These are phyloP conservation scores for Metarhizium rileyi DNA, from an alignment of 2,329 filamentous ascomycete genomes.

Conservation along the genomic window DNA sequence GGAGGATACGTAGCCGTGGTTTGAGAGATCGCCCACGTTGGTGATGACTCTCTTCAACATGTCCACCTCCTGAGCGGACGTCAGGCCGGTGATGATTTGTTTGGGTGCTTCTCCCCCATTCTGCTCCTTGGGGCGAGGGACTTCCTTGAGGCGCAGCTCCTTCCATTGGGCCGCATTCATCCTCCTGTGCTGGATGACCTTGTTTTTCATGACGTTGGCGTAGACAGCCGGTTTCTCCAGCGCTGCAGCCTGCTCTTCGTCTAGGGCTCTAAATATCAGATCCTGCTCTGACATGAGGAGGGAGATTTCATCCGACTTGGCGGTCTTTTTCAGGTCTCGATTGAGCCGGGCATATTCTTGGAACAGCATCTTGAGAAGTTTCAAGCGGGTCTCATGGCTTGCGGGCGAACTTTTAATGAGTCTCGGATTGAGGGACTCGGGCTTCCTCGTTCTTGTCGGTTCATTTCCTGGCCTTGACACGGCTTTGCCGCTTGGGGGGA, in stretches of 20 bases:
- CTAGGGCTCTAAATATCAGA: constrained; percentile 57
- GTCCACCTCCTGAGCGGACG: constrained; percentile 54
- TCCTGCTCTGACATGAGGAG: constrained; percentile 54
- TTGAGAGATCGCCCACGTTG: constrained; percentile 51
- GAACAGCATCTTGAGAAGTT: constrained; percentile 54
- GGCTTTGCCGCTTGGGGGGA: background rate
- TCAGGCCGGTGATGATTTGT: constrained; percentile 60
- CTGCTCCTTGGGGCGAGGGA: background rate
- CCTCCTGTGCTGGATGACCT: constrained; percentile 64
- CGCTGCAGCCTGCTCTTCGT: constrained; percentile 71
- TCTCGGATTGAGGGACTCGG: constrained; percentile 57
- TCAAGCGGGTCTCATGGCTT: constrained; percentile 44
- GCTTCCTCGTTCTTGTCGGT: constrained; percentile 11
- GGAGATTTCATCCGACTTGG: constrained; percentile 35
- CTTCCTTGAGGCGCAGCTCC: constrained; percentile 39
- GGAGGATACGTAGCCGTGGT: constrained; percentile 64
- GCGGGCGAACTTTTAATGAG: constrained; percentile 50
- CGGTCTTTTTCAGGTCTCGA: constrained; percentile 44
- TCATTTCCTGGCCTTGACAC: background rate
- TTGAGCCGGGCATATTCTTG: constrained; percentile 59
- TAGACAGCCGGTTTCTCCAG: constrained; percentile 62
- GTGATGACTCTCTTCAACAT: constrained; percentile 55
- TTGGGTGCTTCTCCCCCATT: constrained; percentile 29
- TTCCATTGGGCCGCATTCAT: constrained; percentile 68
- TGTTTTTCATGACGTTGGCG: constrained; percentile 72